A percentile compares a stretch with the other conserved stretches of the same genome.
Conservation (phyloP, 2,329 filamentous ascomycete genomes). For the Fonsecaea monophora region DNA sequence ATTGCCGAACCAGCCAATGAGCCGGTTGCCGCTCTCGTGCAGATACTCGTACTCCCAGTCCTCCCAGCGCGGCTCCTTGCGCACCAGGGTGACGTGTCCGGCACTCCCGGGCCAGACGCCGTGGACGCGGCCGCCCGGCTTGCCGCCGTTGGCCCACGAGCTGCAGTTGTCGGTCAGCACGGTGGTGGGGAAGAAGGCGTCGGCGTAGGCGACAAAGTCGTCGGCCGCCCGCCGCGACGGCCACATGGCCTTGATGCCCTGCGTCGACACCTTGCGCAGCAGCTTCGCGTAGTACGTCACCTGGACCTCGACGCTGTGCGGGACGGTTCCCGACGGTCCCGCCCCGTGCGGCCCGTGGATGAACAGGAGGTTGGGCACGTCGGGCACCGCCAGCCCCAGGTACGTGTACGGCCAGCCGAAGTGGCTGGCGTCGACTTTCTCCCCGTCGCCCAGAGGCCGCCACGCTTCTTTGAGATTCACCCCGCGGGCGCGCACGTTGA, state of each 20-base stretch:
- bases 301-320: slow-evolving; percentile 71
- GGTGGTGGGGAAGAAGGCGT: slow-evolving; percentile 62
- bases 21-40: slow-evolving; percentile 27
- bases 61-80: slow-evolving; percentile 36
- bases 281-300: slow-evolving; percentile 70
- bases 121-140: slow-evolving; percentile 30
- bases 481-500: slow-evolving; percentile 44
- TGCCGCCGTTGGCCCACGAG: slow-evolving; percentile 36
- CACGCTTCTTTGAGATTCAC: slow-evolving; percentile 41
- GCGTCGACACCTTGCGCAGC: slow-evolving; percentile 68
- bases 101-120: slow-evolving; percentile 37
- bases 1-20: slow-evolving; percentile 33
- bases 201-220: slow-evolving; percentile 67
- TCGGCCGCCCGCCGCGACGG: slow-evolving; percentile 67
- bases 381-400: slow-evolving; percentile 48
- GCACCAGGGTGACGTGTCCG: slow-evolving; percentile 32
- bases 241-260: slow-evolving; percentile 69
- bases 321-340: slow-evolving; percentile 69
- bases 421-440: slow-evolving; percentile 44
- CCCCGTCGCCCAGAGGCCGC: slow-evolving; percentile 41
- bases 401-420: slow-evolving; percentile 45
- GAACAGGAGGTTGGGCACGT: slow-evolving; percentile 57
- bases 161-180: slow-evolving; percentile 46
- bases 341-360: slow-evolving; percentile 50
- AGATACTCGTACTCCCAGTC: slow-evolving; percentile 36